A percentile compares a stretch with the other conserved stretches of the same genome.
Evolutionary conservation across 2,329 filamentous ascomycete genomes (phyloP).

Genomic region (Albophoma yamanashiensis): DNA sequence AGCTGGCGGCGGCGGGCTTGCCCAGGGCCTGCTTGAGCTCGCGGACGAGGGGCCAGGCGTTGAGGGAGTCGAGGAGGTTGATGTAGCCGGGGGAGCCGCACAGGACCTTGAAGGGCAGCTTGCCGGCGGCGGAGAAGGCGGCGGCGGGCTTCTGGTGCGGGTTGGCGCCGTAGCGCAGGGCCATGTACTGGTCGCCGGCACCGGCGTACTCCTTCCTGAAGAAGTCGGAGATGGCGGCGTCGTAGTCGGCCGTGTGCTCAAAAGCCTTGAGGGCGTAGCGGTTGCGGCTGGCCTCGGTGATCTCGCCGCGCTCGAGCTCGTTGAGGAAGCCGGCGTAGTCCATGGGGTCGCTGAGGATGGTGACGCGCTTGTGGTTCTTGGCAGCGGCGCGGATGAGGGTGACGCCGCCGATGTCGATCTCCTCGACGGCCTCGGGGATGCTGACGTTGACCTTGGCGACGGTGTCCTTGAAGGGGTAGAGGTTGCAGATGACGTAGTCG

Average conservation of each 20-base stretch:
- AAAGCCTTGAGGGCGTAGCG: slow-evolving; percentile 94
- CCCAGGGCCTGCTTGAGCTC: slow-evolving; percentile 85
- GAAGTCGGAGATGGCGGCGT: slow-evolving; percentile 87
- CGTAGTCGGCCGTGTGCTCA: slow-evolving; percentile 95
- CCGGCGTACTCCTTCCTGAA: slow-evolving; percentile 95
- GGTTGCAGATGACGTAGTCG: slow-evolving; percentile 94
- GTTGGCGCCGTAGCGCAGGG: slow-evolving; percentile 91
- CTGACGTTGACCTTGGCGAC: slow-evolving; percentile 96
- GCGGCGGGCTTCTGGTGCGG: slow-evolving; percentile 96
- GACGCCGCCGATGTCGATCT: slow-evolving; percentile 97
- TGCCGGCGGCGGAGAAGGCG: slow-evolving; percentile 61
- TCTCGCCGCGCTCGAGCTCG: slow-evolving; percentile 78
- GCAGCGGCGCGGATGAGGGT: slow-evolving; percentile 92
- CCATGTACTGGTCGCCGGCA: slow-evolving; percentile 70
- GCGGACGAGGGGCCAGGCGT: slow-evolving; percentile 94
- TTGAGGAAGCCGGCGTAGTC: slow-evolving; percentile 93
- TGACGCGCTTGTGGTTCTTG: slow-evolving; percentile 95
- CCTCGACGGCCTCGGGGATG: slow-evolving; percentile 91
- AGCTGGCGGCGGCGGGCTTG: slow-evolving; percentile 85
- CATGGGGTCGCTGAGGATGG: slow-evolving; percentile 84
- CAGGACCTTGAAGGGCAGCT: slow-evolving; percentile 90
- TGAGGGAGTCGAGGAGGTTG: slow-evolving; percentile 91
- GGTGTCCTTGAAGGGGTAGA: slow-evolving; percentile 98
- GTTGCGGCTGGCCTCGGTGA: slow-evolving; percentile 77
- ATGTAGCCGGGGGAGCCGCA: slow-evolving; percentile 89